A percentile compares a stretch with the other conserved stretches of the same genome.
These are phyloP conservation scores for Ambrosiella xylebori DNA, from an alignment of 2,329 filamentous ascomycete species.

Conservation along the genomic window DNA sequence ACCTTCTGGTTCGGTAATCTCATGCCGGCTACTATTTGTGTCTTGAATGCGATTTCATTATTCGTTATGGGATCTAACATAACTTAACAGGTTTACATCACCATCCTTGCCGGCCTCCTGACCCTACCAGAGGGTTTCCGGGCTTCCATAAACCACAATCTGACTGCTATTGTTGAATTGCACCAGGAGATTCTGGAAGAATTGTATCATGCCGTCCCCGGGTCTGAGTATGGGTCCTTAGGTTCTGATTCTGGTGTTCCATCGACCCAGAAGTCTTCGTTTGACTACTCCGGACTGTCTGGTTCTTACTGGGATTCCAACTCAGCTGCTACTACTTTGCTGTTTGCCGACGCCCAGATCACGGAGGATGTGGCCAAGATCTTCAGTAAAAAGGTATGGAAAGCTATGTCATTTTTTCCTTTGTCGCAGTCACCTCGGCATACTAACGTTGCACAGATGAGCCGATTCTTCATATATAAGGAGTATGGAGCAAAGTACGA, in stretches of 20 bases:
- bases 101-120: conserved; percentile 55
- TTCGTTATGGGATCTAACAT: no score
- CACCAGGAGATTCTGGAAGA: conserved; percentile 69
- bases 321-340: conserved; percentile 25
- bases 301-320: conserved; percentile 22
- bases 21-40: background rate
- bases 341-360: conserved; percentile 40
- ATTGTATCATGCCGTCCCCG: conserved; percentile 52
- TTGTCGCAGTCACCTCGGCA: background rate
- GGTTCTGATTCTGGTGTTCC: conserved; percentile 17
- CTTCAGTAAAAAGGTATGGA: conserved; percentile 38
- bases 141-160: conserved; percentile 59
- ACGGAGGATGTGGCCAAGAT: conserved; percentile 43
- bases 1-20: background rate
- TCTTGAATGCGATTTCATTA: no score
- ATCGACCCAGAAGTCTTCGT: background rate
- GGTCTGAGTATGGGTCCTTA: conserved; percentile 42
- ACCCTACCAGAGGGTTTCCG: conserved; percentile 46
- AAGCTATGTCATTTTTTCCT: background rate
- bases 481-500: conserved; percentile 86
- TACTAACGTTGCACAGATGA: conserved; percentile 37
- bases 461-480: conserved; percentile 71
- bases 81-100: conserved; percentile 47
- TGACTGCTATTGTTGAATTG: conserved; percentile 62
- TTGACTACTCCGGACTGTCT: background rate